Conservation (phyloP, 2,329 filamentous ascomycete genomes). For the Graphilbum sp. region DNA sequence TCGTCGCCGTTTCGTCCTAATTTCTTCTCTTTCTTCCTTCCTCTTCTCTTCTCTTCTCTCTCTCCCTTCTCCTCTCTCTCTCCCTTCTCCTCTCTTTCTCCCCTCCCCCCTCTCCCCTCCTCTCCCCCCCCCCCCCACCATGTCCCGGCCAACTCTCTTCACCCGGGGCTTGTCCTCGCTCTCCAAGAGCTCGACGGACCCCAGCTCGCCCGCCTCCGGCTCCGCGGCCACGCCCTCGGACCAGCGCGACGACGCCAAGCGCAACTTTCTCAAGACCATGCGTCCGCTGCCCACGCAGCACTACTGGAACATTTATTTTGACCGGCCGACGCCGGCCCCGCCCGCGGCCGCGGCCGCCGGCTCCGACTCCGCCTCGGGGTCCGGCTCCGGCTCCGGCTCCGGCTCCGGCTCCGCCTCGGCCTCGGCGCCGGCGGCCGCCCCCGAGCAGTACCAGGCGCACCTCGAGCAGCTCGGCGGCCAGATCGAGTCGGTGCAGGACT, state of each 20-base stretch:
- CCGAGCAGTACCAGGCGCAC: slow-evolving; percentile 31
- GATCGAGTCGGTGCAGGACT: slow-evolving; percentile 71
- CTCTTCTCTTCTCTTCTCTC: not conserved
- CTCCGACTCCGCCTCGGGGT: too few species aligned
- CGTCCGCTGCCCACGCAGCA: slow-evolving; percentile 62
- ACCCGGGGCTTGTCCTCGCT: slow-evolving; percentile 47
- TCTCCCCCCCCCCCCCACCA: slow-evolving; percentile 13
- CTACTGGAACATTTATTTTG: slow-evolving; percentile 61
- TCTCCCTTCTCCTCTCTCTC: not conserved
- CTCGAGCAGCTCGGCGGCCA: slow-evolving; percentile 46
- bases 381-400: not conserved
- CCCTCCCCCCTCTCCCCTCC: not conserved
- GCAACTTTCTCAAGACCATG: slow-evolving; percentile 63
- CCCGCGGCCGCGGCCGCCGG: not conserved
- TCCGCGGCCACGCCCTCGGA: slow-evolving; percentile 54
- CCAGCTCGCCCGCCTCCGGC: slow-evolving; percentile 41
- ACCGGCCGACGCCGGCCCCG: slow-evolving; percentile 20
- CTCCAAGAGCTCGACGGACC: slow-evolving; percentile 36
- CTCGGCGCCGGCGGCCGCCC: slow-evolving; percentile 7
- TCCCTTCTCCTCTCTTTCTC: not conserved
- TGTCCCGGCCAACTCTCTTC: slow-evolving; percentile 44
- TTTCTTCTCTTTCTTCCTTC: not conserved
- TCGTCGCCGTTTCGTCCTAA: too few species aligned
- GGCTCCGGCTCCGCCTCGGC: not conserved
- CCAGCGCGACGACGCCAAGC: slow-evolving; percentile 63